These are phyloP conservation scores for Naganishia kalamii DNA, from an alignment of 768 basidiomycete genomes.

Conservation along the genomic window DNA sequence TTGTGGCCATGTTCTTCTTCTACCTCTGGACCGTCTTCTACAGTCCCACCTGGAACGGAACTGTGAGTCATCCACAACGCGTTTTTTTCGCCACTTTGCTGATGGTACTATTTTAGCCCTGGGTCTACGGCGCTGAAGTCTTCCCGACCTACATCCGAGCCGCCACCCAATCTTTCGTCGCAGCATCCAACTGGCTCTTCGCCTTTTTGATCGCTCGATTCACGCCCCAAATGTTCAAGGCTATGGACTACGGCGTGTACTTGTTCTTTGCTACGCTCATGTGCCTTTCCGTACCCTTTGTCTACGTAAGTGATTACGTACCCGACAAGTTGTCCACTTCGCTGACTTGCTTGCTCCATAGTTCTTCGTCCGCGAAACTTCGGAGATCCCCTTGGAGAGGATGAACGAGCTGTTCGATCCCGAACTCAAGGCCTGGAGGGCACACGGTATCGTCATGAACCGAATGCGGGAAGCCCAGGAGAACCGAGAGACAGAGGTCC, in stretches of 20 bases:
- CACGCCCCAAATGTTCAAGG: slow-evolving; percentile 23
- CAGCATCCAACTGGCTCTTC: slow-evolving; percentile 25
- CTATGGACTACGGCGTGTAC: slow-evolving; percentile 24
- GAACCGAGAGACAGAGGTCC: background rate
- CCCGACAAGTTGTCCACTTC: background rate
- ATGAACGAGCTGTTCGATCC: slow-evolving; percentile 23
- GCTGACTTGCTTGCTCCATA: background rate
- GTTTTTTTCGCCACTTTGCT: background rate
- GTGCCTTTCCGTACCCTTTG: slow-evolving; percentile 18
- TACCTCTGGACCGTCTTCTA: slow-evolving; percentile 29
- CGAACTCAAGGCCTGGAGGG: background rate
- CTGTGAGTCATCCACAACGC: background rate
- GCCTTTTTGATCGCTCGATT: slow-evolving; percentile 22
- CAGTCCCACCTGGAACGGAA: slow-evolving; percentile 26
- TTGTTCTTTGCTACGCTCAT: slow-evolving; percentile 24
- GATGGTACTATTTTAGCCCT: slow-evolving; percentile 6
- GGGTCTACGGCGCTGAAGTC: slow-evolving; percentile 27
- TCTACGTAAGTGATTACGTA: slow-evolving; percentile 18
- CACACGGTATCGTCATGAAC: slow-evolving; percentile 20
- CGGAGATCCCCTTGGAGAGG: slow-evolving; percentile 7
- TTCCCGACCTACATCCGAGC: slow-evolving; percentile 26
- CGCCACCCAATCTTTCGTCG: slow-evolving; percentile 22
- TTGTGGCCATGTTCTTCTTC: slow-evolving; percentile 25
- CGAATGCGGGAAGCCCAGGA: background rate
- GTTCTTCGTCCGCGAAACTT: slow-evolving; percentile 22